Base-by-base conservation (phyloP, 805 yeast genomes). In the Metschnikowia gruessii region DNA sequence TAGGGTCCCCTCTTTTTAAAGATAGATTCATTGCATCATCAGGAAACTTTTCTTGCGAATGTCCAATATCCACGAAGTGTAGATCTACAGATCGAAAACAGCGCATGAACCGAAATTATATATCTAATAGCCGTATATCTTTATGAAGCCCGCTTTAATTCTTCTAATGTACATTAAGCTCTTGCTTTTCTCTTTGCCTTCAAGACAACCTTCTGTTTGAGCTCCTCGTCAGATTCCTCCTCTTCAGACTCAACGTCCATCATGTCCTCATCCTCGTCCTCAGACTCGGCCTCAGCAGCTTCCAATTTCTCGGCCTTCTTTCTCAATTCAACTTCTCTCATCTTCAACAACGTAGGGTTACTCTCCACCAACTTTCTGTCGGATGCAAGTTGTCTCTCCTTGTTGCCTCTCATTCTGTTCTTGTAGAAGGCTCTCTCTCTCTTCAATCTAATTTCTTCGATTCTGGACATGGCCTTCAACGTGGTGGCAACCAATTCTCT, bases 361-460 rank as follows among this genome's bases (percentile, higher is more conserved):
- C 80, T 74, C 64, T 84, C 96, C 40, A 94, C 94, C 64, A 94
- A 77, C 71, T 88, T 88, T 73, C 82, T 83, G 72, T 94, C 99
- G 48, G 85, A 76, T 45, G 83, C 88, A 62, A 89, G 76, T 68
- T 87, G 86, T 68, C 82, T 81, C 58, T 87, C 97, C 71, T 83
- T 87, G 75, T 94, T 94, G 54, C 97, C 97, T 71, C 87, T 88
- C 99, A 94, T 94, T 82, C 99, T 87, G 76, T 91, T 90, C 89
- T 91, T 92, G 77, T 88, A 94, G 90, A 94, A 94, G 13, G 98
- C 97, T 65, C 95, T 81, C 72, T 94, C 99, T 76, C 99, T 85
- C 78, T 84, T 90, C 67, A 80, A 85, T 77, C 99, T 84, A 68
- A 94, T 94, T 74, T 89, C 95, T 69, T 94, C 97, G 52, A 94